Evolutionary conservation across 2,329 filamentous ascomycete species (phyloP).

Genomic region (Aspergillus eucalypticola): DNA sequence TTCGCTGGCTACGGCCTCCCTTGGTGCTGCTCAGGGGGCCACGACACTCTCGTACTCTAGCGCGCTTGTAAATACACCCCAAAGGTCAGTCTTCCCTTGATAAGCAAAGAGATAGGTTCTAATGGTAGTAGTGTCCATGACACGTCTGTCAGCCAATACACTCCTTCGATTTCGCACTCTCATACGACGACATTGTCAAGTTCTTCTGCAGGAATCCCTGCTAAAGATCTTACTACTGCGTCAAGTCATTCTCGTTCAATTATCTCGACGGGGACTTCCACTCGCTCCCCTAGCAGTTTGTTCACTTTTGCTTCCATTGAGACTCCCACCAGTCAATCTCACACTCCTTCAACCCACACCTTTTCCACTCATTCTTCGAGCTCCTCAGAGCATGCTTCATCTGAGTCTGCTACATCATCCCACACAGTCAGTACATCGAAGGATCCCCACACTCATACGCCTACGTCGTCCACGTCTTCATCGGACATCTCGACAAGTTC

Average conservation of each 20-base stretch:
- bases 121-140: not conserved
- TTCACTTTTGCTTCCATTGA: not conserved
- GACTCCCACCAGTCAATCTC: not conserved
- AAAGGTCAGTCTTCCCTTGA: not conserved
- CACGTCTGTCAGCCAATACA: not conserved
- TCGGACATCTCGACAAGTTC: not conserved
- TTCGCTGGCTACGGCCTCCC: not conserved
- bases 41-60: not conserved
- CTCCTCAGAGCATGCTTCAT: not conserved
- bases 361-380: not conserved
- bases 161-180: not conserved
- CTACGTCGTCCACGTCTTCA: not conserved
- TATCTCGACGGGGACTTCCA: not conserved
- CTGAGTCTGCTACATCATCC: not conserved
- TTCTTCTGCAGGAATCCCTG: not conserved
- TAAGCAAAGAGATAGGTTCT: not conserved
- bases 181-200: not conserved
- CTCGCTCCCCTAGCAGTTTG: not conserved
- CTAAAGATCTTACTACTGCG: not conserved
- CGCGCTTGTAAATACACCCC: not conserved
- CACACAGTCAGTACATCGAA: not conserved
- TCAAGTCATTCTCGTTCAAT: not conserved
- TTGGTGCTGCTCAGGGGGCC: not conserved
- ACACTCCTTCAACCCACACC: not conserved
- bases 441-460: not conserved